Conservation (phyloP, 163 green algal genomes). For the Coccomyxa subellipsoidea region DNA sequence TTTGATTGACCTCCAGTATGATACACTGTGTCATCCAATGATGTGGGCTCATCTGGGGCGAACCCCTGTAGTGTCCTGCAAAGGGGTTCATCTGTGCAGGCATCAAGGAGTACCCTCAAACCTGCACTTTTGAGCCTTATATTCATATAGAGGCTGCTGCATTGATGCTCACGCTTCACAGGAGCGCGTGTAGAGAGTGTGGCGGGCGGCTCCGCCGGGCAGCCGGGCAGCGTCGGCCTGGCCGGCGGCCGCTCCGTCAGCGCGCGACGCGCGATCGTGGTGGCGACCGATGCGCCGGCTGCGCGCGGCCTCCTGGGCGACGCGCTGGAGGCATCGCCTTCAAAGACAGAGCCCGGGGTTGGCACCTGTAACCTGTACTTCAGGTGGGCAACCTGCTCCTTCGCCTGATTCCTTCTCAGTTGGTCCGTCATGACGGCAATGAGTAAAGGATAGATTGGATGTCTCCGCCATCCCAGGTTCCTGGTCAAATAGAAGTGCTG, state of each 20-base stretch:
- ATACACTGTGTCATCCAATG: too few species aligned
- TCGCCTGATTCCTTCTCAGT: too few species aligned
- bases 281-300: conserved; percentile 84
- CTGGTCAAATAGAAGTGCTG: too few species aligned
- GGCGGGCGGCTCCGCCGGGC: not conserved
- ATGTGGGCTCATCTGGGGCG: too few species aligned
- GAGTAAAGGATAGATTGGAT: too few species aligned
- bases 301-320: conserved; percentile 68
- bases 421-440: too few species aligned
- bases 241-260: conserved; percentile 45
- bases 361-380: conserved; percentile 96
- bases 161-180: not conserved
- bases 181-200: conserved; percentile 29
- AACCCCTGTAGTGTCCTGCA: too few species aligned
- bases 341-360: conserved; percentile 61
- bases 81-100: too few species aligned
- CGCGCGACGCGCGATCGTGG: conserved; percentile 71
- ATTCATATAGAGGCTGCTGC: not conserved
- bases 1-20: too few species aligned
- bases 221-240: conserved; percentile 42
- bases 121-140: too few species aligned
- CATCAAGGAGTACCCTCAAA: too few species aligned
- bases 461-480: too few species aligned
- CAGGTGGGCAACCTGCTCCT: conserved; percentile 22
- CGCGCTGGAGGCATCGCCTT: conserved; percentile 36